Evolutionary conservation across 306 rosid genomes (phyloP), one percentile per base, ranked within the genome.

Genomic region (Vigna reflexopilosa): DNA sequence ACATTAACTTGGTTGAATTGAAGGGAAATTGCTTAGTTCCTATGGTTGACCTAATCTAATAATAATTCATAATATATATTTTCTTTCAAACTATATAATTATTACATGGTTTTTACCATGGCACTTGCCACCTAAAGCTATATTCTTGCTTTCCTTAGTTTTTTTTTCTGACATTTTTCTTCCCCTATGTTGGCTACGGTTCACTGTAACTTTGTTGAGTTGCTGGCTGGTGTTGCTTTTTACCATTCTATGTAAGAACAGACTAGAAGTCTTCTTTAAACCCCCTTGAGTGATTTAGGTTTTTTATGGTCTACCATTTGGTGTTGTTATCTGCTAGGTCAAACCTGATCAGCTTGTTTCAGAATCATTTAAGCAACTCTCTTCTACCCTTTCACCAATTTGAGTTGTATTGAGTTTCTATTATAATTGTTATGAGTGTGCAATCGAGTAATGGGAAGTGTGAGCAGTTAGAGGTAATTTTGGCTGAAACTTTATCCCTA

Each of bases 361-460:
- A 42, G 15, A 44, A 44, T 67, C 52, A 16, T 80, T 51, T 62
- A 42, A 69, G 55, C 72, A 52, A 42, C 15, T 49, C 67, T 30
- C 7, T 57, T 56, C 47, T 55, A 14, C 11, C 44, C 40, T 45
- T 49, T 32, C 69, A 45, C 15, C 69, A n/a, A 50, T 79, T 57
- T 30, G 64, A 74, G n/a, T 48, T 8, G 50, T 47, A 28, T 26
- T 69, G 56, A 58, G 64, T 52, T 48, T 66, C 15, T 32, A 51
- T 61, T 81, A 36, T 75, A 68, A 45, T 80, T 36, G 24, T 66
- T 73, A 74, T 17, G 79, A 38, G 22, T 63, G 52, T 63, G 54
- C 36, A 24, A 30, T 44, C 22, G 38, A 67, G 48, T 68, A 17
- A 24, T 76, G 61, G 30, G 52, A 15, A 28, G 58, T 15, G n/a